Conservation (phyloP, 2,329 filamentous ascomycete genomes). For the Xylaria sp. region DNA sequence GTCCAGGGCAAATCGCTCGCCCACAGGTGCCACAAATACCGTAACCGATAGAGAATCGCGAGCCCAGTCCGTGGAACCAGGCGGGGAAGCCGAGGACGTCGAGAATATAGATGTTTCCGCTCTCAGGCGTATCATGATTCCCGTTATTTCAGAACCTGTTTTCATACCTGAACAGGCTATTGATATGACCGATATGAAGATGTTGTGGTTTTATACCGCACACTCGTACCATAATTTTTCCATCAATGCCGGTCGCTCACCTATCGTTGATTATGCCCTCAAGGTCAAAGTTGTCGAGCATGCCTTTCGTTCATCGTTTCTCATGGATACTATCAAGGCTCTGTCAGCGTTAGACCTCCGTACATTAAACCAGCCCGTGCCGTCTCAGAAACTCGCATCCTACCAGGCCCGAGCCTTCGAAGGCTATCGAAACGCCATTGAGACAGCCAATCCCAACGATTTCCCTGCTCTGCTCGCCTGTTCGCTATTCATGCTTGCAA, state of each 20-base stretch:
- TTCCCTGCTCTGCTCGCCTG: slow-evolving; percentile 58
- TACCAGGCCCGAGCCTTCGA: slow-evolving; percentile 58
- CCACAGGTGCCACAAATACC: background rate
- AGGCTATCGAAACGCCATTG: slow-evolving; percentile 59
- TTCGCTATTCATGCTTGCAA: slow-evolving; percentile 57
- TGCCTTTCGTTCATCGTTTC: slow-evolving; percentile 58
- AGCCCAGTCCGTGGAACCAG: background rate
- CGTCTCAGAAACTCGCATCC: slow-evolving; percentile 45
- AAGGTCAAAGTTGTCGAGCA: slow-evolving; percentile 54
- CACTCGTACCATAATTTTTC: slow-evolving; percentile 55
- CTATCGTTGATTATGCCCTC: slow-evolving; percentile 50
- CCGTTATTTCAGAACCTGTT: slow-evolving; percentile 44
- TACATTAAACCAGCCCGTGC: slow-evolving; percentile 46
- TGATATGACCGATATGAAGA: slow-evolving; percentile 54
- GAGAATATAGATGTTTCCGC: background rate
- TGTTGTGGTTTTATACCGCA: slow-evolving; percentile 61
- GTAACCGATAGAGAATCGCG: slow-evolving; percentile 12
- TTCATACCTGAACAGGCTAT: slow-evolving; percentile 45
- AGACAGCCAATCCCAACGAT: slow-evolving; percentile 50
- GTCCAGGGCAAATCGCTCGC: background rate
- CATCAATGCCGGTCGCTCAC: slow-evolving; percentile 44
- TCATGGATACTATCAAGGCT: slow-evolving; percentile 61
- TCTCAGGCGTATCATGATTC: background rate
- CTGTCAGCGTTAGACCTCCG: slow-evolving; percentile 57
- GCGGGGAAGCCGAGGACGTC: slow-evolving; percentile 1